These are phyloP conservation scores for Neurospora africana DNA, from an alignment of 495 filamentous ascomycete genomes.

Conservation along the genomic window DNA sequence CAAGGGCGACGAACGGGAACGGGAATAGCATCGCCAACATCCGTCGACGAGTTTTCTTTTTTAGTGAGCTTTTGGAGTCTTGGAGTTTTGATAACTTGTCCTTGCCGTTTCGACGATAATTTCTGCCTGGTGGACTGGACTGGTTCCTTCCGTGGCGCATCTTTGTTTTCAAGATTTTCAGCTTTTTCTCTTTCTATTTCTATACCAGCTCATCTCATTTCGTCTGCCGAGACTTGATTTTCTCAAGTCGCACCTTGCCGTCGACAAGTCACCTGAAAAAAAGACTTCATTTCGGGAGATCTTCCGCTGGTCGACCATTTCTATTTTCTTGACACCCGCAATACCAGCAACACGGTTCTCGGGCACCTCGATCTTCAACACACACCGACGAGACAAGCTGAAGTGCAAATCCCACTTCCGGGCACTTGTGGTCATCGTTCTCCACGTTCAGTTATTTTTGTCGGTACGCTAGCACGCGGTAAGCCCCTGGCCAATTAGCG, in stretches of 20 bases:
- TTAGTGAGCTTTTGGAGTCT: background rate
- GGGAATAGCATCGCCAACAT: background rate
- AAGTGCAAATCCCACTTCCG: background rate
- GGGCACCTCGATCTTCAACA: background rate
- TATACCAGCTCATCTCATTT: background rate
- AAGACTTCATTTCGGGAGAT: background rate
- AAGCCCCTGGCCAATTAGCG: slow-evolving; percentile 18
- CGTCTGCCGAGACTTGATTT: background rate
- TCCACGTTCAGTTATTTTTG: slow-evolving; percentile 9
- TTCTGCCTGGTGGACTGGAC: background rate
- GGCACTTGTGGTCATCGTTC: background rate
- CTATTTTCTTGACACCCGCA: background rate
- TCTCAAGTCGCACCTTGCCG: background rate
- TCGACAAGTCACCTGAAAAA: background rate
- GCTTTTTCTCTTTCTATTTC: background rate
- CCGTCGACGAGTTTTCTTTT: background rate
- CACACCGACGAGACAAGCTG: background rate
- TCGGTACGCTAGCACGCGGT: slow-evolving; percentile 16
- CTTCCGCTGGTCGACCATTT: background rate
- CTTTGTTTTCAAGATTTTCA: background rate
- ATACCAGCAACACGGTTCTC: background rate
- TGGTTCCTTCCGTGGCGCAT: background rate
- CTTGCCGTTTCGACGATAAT: background rate
- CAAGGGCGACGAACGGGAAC: background rate
- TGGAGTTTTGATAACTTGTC: background rate